Evolutionary conservation across 768 basidiomycete genomes (phyloP).

Genomic region (Lactarius psammicola): DNA sequence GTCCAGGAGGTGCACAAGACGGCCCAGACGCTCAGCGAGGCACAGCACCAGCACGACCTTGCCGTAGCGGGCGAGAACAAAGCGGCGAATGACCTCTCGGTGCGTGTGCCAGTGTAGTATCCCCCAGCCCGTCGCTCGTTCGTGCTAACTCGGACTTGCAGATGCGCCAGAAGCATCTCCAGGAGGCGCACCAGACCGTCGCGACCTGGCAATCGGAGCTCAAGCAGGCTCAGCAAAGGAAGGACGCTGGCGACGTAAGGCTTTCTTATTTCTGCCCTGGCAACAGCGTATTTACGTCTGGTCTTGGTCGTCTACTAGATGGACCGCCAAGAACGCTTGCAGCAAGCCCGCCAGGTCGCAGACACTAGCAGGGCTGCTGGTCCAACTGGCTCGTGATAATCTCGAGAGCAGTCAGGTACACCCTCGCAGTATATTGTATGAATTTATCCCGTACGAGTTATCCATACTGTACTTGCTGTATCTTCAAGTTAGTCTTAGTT

Average conservation of each 20-base stretch:
- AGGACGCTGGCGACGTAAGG: slow-evolving; percentile 36
- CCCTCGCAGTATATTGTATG: neutral
- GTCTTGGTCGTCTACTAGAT: slow-evolving; percentile 5
- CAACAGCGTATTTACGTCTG: neutral
- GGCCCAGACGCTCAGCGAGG: slow-evolving; percentile 51
- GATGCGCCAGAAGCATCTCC: slow-evolving; percentile 34
- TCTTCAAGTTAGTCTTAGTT: neutral
- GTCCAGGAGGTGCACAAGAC: slow-evolving; percentile 51
- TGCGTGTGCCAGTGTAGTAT: slow-evolving; percentile 30
- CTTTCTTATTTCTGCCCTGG: no score
- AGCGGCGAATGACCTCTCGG: slow-evolving; percentile 48
- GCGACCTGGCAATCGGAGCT: slow-evolving; percentile 31
- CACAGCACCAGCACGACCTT: slow-evolving; percentile 51
- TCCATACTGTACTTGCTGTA: neutral
- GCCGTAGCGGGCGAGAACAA: slow-evolving; percentile 44
- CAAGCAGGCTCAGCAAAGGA: slow-evolving; percentile 33
- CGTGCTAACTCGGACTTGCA: slow-evolving; percentile 11
- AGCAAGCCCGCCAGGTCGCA: slow-evolving; percentile 1
- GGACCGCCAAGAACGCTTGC: slow-evolving; percentile 5
- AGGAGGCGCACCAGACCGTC: slow-evolving; percentile 31
- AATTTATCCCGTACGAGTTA: neutral
- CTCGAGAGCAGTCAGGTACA: neutral
- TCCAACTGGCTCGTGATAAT: neutral
- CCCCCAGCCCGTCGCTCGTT: neutral
- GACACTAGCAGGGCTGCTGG: neutral